Percentiles rank a stretch among this genome's conserved stretches.
Evolutionary conservation across 176 grass and related monocot genomes (phyloP).

Genomic region (Dactylis glomerata): DNA sequence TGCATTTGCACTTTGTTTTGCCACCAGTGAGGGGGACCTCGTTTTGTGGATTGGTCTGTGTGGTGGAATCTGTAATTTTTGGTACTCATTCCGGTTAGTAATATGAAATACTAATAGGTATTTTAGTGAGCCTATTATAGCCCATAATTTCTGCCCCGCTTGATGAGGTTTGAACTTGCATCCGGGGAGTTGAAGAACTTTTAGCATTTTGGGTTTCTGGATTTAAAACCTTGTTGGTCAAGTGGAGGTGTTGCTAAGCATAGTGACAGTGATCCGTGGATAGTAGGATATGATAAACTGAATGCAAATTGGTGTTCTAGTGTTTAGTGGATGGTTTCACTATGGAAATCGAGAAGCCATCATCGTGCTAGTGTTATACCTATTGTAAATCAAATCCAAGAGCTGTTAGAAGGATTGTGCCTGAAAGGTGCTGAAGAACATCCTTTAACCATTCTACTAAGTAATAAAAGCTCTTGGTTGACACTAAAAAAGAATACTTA

Average conservation of each 20-base stretch:
- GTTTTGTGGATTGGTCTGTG: not conserved
- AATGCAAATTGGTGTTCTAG: not conserved
- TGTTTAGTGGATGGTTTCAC: not conserved
- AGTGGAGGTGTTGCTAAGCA: not conserved
- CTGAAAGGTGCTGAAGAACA: no score
- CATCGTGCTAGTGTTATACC: no score
- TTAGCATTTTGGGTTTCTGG: not conserved
- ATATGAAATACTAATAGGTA: not conserved
- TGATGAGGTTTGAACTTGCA: not conserved
- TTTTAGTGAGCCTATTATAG: not conserved
- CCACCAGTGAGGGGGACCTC: not conserved
- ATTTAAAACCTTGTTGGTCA: slow-evolving; percentile 16
- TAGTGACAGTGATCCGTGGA: not conserved
- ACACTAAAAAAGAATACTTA: no score
- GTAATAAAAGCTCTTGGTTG: no score
- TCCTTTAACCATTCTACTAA: no score
- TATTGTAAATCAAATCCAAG: no score
- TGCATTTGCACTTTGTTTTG: not conserved
- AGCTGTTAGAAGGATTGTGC: no score
- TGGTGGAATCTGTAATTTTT: slow-evolving; percentile 12
- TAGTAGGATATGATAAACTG: not conserved
- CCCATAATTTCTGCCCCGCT: not conserved
- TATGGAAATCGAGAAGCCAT: no score
- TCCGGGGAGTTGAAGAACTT: no score
- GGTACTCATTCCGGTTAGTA: not conserved